These are phyloP conservation scores for Chrysanthemum makinoi DNA, from an alignment of 129 eudicot genomes.

Conservation along the genomic window DNA sequence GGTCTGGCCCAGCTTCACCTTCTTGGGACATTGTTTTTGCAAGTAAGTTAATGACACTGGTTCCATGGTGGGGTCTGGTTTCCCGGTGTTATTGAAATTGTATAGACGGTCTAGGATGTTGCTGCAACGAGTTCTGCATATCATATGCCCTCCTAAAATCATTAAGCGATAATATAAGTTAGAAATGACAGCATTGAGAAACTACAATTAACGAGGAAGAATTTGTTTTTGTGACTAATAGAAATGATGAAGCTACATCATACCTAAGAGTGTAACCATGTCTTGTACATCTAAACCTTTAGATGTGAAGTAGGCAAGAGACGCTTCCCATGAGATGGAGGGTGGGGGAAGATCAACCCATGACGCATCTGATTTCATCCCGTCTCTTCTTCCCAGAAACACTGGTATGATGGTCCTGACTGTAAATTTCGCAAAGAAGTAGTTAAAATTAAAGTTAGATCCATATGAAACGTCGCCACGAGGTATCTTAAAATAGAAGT, in stretches of 20 bases:
- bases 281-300: constrained; percentile 69
- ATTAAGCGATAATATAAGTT: background rate
- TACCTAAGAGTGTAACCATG: constrained; percentile 74
- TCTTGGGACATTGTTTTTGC: constrained; percentile 53
- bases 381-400: constrained; percentile 76
- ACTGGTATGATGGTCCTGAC: constrained; percentile 94
- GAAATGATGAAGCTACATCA: background rate
- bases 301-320: constrained; percentile 54
- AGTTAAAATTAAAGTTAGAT: background rate
- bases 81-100: constrained; percentile 59
- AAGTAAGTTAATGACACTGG: constrained; percentile 34
- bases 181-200: constrained; percentile 3
- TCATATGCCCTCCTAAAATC: constrained; percentile 66
- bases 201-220: background rate
- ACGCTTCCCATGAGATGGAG: constrained; percentile 53
- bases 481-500: background rate
- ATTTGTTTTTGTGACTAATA: background rate
- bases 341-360: constrained; percentile 85
- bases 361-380: constrained; percentile 53
- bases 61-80: constrained; percentile 73
- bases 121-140: constrained; percentile 75
- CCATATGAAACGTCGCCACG: background rate
- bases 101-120: constrained; percentile 67
- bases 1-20: constrained; percentile 32
- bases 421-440: constrained; percentile 20